Evolutionary conservation across 108 stramenopile species (phyloP).

Genomic region (Skeletonema menzelii): DNA sequence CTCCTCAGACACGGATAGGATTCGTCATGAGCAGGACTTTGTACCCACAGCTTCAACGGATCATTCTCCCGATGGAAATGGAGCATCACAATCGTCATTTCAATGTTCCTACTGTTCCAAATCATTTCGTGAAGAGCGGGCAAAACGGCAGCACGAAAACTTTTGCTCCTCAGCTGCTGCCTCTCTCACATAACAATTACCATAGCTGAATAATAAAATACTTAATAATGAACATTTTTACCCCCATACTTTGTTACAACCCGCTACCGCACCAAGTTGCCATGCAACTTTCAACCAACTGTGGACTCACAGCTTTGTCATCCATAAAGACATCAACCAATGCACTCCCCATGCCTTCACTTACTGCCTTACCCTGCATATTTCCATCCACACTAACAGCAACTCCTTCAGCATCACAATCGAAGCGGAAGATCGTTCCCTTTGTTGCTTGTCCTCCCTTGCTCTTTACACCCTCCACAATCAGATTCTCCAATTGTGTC

Average conservation of each 20-base stretch:
- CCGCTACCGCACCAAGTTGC: neutral
- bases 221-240: neutral
- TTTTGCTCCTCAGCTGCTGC: conserved; percentile 39
- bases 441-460: neutral
- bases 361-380: neutral
- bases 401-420: neutral
- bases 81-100: neutral
- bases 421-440: conserved; percentile 1
- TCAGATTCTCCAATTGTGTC: neutral
- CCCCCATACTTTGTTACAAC: neutral
- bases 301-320: neutral
- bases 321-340: neutral
- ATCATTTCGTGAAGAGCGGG: conserved; percentile 52
- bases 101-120: conserved; percentile 52
- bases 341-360: neutral
- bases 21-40: conserved; percentile 11
- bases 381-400: neutral
- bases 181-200: neutral
- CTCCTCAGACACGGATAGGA: neutral
- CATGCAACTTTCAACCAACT: neutral
- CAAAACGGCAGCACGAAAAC: conserved; percentile 68
- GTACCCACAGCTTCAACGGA: neutral
- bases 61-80: neutral
- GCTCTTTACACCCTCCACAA: neutral
- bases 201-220: neutral